phyloP scores from a whole-genome alignment of 148 eudicot species.

The Vaccinium myrtillus region DNA sequence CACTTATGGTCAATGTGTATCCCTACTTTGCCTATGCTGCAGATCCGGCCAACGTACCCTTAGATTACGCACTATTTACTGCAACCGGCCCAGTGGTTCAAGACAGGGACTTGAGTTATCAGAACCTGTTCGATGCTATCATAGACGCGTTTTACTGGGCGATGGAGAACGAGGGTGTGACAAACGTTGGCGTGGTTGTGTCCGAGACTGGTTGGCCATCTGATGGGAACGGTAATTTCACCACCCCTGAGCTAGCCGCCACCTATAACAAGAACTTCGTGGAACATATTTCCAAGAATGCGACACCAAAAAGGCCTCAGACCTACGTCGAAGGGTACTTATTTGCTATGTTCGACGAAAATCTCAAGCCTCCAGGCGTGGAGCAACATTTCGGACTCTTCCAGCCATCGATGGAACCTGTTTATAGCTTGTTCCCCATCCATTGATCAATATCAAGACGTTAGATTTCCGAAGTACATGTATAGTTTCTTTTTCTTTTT shows the following conservation, averaged over 20 bases:
- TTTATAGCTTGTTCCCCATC: conserved; percentile 13
- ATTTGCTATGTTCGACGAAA: conserved; percentile 40
- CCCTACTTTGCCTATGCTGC: conserved; percentile 48
- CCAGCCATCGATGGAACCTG: conserved; percentile 22
- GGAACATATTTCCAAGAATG: conserved; percentile 5
- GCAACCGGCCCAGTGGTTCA: conserved; percentile 15
- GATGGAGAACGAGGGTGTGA: conserved; percentile 28
- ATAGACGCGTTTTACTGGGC: conserved; percentile 39
- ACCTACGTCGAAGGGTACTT: conserved; percentile 22
- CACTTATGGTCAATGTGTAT: conserved; percentile 47
- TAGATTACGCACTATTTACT: conserved; percentile 48
- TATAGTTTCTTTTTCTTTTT: no score
- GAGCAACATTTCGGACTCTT: conserved; percentile 39
- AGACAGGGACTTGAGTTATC: conserved; percentile 33
- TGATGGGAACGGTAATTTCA: conserved; percentile 29
- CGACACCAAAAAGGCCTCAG: conserved; percentile 38
- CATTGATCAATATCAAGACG: neutral
- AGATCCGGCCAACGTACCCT: conserved; percentile 21
- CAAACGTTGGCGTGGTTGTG: conserved; percentile 23
- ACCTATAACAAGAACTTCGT: conserved; percentile 34
- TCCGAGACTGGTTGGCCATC: conserved; percentile 47
- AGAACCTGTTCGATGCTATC: conserved; percentile 47
- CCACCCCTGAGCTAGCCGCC: conserved; percentile 31
- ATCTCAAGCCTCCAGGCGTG: conserved; percentile 29
- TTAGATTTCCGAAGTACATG: no score